Conservation (phyloP, 2,329 filamentous ascomycete species). For the Fusarium nematophilum region DNA sequence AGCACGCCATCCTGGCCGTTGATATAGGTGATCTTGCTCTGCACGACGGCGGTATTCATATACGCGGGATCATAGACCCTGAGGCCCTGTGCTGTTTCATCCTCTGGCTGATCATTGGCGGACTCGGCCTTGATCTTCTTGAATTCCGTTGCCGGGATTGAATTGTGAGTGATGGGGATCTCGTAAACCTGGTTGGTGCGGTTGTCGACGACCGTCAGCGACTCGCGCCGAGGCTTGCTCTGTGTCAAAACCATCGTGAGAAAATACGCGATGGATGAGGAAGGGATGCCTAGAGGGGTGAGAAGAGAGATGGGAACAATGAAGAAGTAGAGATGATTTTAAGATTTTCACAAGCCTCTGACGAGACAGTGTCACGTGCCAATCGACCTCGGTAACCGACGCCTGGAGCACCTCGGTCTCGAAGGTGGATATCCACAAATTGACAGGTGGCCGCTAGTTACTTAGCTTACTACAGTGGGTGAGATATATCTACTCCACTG, state of each 20-base stretch:
- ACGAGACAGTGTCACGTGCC: slow-evolving; percentile 9
- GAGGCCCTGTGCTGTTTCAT: slow-evolving; percentile 62
- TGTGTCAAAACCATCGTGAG: slow-evolving; percentile 7
- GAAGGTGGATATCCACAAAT: neutral
- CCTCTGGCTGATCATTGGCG: slow-evolving; percentile 53
- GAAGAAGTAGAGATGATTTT: slow-evolving; percentile 2
- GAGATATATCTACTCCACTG: too few species aligned
- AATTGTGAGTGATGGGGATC: slow-evolving; percentile 61
- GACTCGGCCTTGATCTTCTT: slow-evolving; percentile 59
- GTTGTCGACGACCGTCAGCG: slow-evolving; percentile 60
- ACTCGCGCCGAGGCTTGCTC: slow-evolving; percentile 35
- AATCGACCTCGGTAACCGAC: slow-evolving; percentile 3
- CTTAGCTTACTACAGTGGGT: too few species aligned
- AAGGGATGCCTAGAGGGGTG: too few species aligned
- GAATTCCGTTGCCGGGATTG: slow-evolving; percentile 62
- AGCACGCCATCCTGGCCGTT: slow-evolving; percentile 63
- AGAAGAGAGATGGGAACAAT: neutral
- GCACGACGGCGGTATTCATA: slow-evolving; percentile 64
- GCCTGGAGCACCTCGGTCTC: neutral
- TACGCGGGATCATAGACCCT: slow-evolving; percentile 63
- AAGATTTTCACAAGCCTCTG: slow-evolving; percentile 11
- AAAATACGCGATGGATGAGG: neutral
- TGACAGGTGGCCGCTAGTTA: too few species aligned
- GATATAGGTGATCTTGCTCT: slow-evolving; percentile 64
- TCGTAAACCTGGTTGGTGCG: slow-evolving; percentile 61